Evolutionary conservation across 352 stramenopile genomes (phyloP).

Genomic region (Globisporangium alternatum): DNA sequence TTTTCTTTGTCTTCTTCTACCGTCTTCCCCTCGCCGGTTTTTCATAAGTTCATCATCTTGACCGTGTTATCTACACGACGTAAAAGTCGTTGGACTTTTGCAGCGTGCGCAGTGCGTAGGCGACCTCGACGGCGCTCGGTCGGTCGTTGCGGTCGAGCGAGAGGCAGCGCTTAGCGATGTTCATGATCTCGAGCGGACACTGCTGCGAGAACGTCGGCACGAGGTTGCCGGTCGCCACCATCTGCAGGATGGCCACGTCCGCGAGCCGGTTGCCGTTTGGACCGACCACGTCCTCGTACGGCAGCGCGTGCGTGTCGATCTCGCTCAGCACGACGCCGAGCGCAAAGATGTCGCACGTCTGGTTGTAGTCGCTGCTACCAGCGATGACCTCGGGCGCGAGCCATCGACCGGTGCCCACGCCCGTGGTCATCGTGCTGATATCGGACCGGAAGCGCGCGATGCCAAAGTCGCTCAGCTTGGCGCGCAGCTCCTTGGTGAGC

Average conservation of each 20-base stretch:
- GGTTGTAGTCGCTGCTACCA: conserved; percentile 44
- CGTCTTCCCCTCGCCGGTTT: neutral
- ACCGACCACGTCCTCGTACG: conserved; percentile 39
- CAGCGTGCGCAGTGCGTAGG: conserved; percentile 41
- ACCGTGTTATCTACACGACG: conserved; percentile 12
- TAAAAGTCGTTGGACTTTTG: conserved; percentile 33
- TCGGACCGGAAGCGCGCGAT: conserved; percentile 34
- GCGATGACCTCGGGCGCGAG: conserved; percentile 50
- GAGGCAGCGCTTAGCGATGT: conserved; percentile 43
- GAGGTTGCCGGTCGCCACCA: conserved; percentile 42
- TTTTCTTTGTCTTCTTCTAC: neutral
- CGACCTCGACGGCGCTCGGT: conserved; percentile 47
- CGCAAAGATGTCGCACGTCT: conserved; percentile 46
- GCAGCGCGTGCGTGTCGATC: conserved; percentile 56
- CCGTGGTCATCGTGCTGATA: conserved; percentile 48
- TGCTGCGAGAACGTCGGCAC: conserved; percentile 34
- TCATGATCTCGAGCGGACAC: conserved; percentile 37
- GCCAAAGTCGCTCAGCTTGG: conserved; percentile 51
- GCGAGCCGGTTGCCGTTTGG: conserved; percentile 28
- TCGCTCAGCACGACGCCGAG: conserved; percentile 56
- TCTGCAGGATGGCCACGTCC: conserved; percentile 50
- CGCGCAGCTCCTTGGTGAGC: conserved; percentile 28
- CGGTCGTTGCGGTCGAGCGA: conserved; percentile 31
- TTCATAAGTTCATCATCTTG: conserved; percentile 7
- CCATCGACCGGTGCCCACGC: conserved; percentile 49